phyloP scores from a whole-genome alignment of 495 filamentous ascomycete species.

The Hypomontagnella monticulosa region DNA sequence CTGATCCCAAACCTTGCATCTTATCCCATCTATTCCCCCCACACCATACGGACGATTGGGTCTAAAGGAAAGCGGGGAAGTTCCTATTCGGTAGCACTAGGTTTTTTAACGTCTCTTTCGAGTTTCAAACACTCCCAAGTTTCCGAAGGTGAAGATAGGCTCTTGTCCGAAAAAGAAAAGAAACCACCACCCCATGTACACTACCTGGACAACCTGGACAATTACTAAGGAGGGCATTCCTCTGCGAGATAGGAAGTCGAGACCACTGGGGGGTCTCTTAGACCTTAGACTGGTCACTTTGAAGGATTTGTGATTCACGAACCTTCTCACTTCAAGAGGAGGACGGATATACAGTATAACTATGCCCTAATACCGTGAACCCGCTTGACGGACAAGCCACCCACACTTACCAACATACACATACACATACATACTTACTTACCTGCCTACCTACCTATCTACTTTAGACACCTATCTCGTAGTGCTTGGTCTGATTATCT shows the following conservation, averaged over 20 bases:
- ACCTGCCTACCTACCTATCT: background rate
- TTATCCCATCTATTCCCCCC: conserved; percentile 24
- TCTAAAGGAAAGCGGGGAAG: conserved; percentile 37
- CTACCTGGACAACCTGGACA: no score
- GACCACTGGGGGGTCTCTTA: background rate
- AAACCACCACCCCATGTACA: background rate
- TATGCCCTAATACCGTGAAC: conserved; percentile 40
- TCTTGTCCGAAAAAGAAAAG: conserved; percentile 1
- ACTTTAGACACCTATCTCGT: no score
- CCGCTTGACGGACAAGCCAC: conserved; percentile 20
- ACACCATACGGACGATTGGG: conserved; percentile 34
- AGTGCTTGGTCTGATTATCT: conserved; percentile 4
- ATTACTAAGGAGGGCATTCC: conserved; percentile 20
- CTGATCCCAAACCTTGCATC: conserved; percentile 21
- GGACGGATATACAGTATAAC: conserved; percentile 37
- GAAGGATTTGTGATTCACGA: conserved; percentile 39
- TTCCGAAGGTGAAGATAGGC: conserved; percentile 17
- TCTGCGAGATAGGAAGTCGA: conserved; percentile 33
- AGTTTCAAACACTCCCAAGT: conserved; percentile 32
- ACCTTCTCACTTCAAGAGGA: conserved; percentile 6
- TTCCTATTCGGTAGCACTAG: conserved; percentile 35
- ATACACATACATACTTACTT: background rate
- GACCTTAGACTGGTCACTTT: conserved; percentile 27
- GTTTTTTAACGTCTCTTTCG: conserved; percentile 29
- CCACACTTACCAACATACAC: background rate